Conservation (phyloP, 129 eudicot species). For the Cynara cardunculus region DNA sequence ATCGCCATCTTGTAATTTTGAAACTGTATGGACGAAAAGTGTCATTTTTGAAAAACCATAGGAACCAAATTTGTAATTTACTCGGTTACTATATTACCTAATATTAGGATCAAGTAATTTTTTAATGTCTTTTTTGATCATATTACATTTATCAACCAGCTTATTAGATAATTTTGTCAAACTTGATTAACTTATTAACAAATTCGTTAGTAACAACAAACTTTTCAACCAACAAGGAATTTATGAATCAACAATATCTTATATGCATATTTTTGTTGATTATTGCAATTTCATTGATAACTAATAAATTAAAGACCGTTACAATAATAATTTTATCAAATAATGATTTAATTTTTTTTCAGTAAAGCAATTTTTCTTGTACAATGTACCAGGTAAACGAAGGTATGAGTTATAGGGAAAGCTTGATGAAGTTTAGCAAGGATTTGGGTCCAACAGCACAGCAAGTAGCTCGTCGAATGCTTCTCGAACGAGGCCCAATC, state of each 20-base stretch:
- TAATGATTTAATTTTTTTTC: background rate
- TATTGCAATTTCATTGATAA: background rate
- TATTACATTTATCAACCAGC: background rate
- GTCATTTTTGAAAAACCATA: too few relatives aligned
- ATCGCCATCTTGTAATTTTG: too few relatives aligned
- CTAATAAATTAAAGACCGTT: background rate
- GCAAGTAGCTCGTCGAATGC: slow-evolving; percentile 38
- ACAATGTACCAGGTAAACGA: slow-evolving; percentile 19
- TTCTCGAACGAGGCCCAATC: slow-evolving; percentile 6
- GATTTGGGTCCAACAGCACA: slow-evolving; percentile 47
- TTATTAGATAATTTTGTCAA: too few relatives aligned
- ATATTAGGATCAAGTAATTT: too few relatives aligned
- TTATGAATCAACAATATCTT: background rate
- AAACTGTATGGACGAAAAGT: too few relatives aligned
- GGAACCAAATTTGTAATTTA: too few relatives aligned
- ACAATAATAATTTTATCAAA: background rate
- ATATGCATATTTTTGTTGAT: background rate
- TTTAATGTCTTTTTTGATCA: too few relatives aligned
- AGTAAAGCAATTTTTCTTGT: background rate
- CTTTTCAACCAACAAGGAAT: background rate
- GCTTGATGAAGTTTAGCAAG: slow-evolving; percentile 36
- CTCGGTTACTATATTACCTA: too few relatives aligned
- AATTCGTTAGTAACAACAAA: background rate
- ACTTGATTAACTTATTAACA: too few relatives aligned
- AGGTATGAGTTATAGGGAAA: slow-evolving; percentile 36